Conservation (phyloP, 2,329 filamentous ascomycete genomes). For the Neofusicoccum kwambonambiense region DNA sequence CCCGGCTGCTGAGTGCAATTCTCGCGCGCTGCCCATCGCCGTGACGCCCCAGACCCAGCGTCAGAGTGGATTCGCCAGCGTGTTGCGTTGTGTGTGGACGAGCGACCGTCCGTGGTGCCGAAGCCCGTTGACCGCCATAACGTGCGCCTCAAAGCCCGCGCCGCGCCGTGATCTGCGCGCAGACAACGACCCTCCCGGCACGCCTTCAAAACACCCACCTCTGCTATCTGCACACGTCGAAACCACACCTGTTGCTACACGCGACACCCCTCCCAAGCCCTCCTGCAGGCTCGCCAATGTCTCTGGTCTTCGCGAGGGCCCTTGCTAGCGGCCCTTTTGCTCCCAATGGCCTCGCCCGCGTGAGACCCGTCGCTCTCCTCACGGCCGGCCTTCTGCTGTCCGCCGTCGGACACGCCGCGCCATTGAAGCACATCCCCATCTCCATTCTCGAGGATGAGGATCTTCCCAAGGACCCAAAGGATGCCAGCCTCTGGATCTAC, state of each 20-base stretch:
- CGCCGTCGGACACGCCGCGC: conserved; percentile 35
- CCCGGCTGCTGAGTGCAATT: not conserved
- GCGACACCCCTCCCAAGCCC: conserved; percentile 2
- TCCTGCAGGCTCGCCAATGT: conserved; percentile 15
- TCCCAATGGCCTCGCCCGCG: conserved; percentile 31
- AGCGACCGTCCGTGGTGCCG: not conserved
- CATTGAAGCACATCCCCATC: conserved; percentile 29
- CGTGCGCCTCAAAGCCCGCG: not conserved
- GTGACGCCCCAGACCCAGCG: not conserved
- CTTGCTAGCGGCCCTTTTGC: conserved; percentile 17
- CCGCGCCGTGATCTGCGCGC: not conserved
- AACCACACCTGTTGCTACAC: not conserved
- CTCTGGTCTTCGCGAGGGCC: conserved; percentile 16
- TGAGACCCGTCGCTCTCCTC: conserved; percentile 26
- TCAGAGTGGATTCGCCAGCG: conserved; percentile 10
- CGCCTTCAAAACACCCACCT: conserved; percentile 10
- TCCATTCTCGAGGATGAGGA: conserved; percentile 29
- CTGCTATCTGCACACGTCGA: not conserved
- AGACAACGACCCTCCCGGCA: not conserved
- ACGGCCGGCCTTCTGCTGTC: conserved; percentile 31
- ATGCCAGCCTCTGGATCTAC: conserved; percentile 75
- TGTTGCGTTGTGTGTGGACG: not conserved
- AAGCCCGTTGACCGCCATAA: conserved; percentile 1
- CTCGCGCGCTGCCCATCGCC: not conserved
- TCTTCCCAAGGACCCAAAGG: conserved; percentile 42